Evolutionary conservation across 768 basidiomycete genomes (phyloP).

Genomic region (Clitopilus hobsonii): DNA sequence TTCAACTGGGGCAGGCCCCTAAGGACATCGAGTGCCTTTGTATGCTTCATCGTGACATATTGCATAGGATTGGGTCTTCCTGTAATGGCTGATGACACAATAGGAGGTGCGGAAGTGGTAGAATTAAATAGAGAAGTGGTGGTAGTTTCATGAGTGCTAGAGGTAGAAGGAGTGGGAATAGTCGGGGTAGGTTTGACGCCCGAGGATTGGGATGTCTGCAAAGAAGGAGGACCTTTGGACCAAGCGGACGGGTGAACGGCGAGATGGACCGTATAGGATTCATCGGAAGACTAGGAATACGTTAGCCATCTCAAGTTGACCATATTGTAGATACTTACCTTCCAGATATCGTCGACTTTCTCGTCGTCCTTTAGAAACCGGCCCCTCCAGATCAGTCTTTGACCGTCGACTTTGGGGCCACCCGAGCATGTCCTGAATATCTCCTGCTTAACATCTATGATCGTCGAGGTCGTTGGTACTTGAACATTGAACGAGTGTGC

Average conservation of each 20-base stretch:
- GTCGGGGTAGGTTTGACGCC: neutral
- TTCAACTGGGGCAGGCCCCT: neutral
- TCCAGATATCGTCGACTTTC: constrained; percentile 65
- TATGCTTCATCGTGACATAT: constrained; percentile 37
- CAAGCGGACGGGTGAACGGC: constrained; percentile 81
- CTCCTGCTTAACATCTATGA: constrained; percentile 63
- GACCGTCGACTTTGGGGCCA: constrained; percentile 62
- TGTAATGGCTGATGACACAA: neutral
- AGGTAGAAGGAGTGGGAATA: neutral
- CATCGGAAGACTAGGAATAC: constrained; percentile 42
- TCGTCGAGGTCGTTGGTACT: constrained; percentile 41
- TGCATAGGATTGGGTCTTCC: constrained; percentile 17
- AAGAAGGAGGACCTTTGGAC: constrained; percentile 47
- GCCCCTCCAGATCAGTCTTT: constrained; percentile 74
- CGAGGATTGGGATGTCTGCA: neutral
- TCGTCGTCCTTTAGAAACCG: constrained; percentile 62
- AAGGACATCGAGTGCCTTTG: constrained; percentile 36
- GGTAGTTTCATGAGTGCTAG: neutral
- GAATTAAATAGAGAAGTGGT: neutral
- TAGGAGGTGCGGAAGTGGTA: neutral
- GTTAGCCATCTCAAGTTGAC: constrained; percentile 7
- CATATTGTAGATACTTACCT: constrained; percentile 36
- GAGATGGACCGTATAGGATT: constrained; percentile 63
- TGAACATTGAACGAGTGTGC: constrained; percentile 60
- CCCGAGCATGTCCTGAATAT: constrained; percentile 60